phyloP scores from a whole-genome alignment of 306 rosid genomes.

The Oemleria cerasiformis region DNA sequence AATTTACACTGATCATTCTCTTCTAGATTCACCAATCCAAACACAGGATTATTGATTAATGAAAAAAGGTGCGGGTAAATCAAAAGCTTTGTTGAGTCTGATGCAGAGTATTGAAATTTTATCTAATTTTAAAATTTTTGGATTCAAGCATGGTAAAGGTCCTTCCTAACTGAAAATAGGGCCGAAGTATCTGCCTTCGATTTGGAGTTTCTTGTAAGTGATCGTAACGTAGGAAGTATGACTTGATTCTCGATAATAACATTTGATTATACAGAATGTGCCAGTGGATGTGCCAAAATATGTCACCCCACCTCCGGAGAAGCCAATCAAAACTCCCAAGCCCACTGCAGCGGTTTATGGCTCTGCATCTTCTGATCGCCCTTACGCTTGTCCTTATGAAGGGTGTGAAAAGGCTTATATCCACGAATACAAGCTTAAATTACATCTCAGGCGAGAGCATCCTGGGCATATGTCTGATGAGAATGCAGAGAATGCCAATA shows the following conservation, averaged over 20 bases:
- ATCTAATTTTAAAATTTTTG: neutral
- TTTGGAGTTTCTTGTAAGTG: neutral
- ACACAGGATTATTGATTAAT: neutral
- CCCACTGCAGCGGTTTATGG: constrained; percentile 59
- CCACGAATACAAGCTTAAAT: constrained; percentile 92
- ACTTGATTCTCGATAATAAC: neutral
- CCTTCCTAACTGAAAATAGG: neutral
- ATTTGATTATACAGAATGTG: constrained; percentile 43
- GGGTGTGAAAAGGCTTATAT: constrained; percentile 93
- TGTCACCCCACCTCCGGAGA: constrained; percentile 58
- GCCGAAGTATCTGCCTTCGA: neutral
- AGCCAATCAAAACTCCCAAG: constrained; percentile 59
- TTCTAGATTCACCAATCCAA: neutral
- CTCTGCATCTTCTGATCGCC: constrained; percentile 90
- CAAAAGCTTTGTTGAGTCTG: neutral
- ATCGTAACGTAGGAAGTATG: neutral
- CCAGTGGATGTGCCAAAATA: constrained; percentile 60
- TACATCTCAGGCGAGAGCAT: constrained; percentile 89
- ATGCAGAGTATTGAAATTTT: neutral
- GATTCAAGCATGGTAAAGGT: neutral
- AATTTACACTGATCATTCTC: neutral
- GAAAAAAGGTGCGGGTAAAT: neutral
- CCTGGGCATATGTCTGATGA: constrained; percentile 79
- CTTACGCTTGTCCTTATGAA: constrained; percentile 86
- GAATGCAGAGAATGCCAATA: constrained; percentile 52